Percentiles rank a stretch among this genome's conserved stretches.
These are phyloP conservation scores for Telopea speciosissima DNA, from an alignment of 177 flowering plant genomes.

Conservation along the genomic window DNA sequence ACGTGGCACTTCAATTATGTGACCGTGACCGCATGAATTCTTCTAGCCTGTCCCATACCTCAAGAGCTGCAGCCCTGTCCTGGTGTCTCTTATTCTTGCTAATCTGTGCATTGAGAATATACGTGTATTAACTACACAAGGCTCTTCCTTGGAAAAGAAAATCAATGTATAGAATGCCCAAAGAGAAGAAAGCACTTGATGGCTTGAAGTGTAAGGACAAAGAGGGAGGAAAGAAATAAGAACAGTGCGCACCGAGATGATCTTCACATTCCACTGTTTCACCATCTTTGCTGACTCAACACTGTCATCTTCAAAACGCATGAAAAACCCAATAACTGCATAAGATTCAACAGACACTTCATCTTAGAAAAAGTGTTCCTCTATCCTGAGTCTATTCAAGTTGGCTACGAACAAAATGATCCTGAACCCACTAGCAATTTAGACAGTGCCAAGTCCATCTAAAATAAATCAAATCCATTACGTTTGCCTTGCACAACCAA, in stretches of 20 bases:
- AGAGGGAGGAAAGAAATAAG: background rate
- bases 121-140: background rate
- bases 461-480: too few relatives aligned
- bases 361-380: background rate
- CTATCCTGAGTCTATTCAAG: background rate
- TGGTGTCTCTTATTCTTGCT: constrained; percentile 98
- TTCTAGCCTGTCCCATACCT: constrained; percentile 95
- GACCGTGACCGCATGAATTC: constrained; percentile 87
- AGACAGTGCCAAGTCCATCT: background rate
- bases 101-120: constrained; percentile 43
- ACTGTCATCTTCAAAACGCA: constrained; percentile 98
- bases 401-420: background rate
- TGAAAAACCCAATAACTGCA: constrained; percentile 92
- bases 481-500: too few relatives aligned
- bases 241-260: constrained; percentile 65
- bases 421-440: background rate
- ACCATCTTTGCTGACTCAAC: constrained; percentile 91
- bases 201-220: too few relatives aligned
- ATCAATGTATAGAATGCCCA: background rate
- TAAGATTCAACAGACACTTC: constrained; percentile 1
- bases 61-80: constrained; percentile 97
- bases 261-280: constrained; percentile 99
- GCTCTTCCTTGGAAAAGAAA: background rate
- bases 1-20: constrained; percentile 43
- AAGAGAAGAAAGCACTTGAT: background rate